phyloP scores from a whole-genome alignment of 495 filamentous ascomycete species.

The Aspergillus baeticus region DNA sequence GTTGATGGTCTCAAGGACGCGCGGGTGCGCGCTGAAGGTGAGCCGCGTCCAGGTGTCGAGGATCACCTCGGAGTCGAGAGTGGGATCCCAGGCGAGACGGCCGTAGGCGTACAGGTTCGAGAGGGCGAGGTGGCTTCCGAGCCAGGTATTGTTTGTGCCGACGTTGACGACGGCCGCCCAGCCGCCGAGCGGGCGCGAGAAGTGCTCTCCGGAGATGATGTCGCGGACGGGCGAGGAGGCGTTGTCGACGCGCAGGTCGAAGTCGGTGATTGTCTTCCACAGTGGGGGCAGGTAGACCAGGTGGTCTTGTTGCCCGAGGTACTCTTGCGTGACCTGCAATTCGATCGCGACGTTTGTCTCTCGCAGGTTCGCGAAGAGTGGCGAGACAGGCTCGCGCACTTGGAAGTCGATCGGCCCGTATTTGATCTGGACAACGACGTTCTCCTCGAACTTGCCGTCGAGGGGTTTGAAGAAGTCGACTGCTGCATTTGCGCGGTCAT shows the following conservation, averaged over 20 bases:
- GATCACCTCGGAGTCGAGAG: constrained; percentile 41
- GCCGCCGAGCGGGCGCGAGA: constrained; percentile 57
- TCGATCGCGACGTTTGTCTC: constrained; percentile 63
- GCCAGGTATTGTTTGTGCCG: constrained; percentile 64
- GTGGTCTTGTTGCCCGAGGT: constrained; percentile 70
- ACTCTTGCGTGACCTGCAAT: constrained; percentile 66
- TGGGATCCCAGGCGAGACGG: constrained; percentile 61
- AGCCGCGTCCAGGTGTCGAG: constrained; percentile 65
- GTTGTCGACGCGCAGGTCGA: constrained; percentile 61
- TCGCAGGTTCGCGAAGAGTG: constrained; percentile 62
- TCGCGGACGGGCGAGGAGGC: constrained; percentile 52
- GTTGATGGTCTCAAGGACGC: constrained; percentile 57
- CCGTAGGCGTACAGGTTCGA: constrained; percentile 74
- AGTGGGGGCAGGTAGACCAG: constrained; percentile 64
- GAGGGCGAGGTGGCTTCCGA: constrained; percentile 66
- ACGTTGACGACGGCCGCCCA: constrained; percentile 70
- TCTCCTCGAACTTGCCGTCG: constrained; percentile 66
- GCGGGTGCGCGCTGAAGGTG: constrained; percentile 56
- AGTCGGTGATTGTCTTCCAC: constrained; percentile 67
- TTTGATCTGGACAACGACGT: constrained; percentile 72
- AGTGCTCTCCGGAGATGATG: constrained; percentile 58
- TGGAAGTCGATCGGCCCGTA: constrained; percentile 77
- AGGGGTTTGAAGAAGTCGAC: constrained; percentile 65
- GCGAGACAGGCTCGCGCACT: constrained; percentile 67
- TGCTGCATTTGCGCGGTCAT: constrained; percentile 67